phyloP scores from a whole-genome alignment of 2,329 filamentous ascomycete species.

The Xylariaceae sp. region DNA sequence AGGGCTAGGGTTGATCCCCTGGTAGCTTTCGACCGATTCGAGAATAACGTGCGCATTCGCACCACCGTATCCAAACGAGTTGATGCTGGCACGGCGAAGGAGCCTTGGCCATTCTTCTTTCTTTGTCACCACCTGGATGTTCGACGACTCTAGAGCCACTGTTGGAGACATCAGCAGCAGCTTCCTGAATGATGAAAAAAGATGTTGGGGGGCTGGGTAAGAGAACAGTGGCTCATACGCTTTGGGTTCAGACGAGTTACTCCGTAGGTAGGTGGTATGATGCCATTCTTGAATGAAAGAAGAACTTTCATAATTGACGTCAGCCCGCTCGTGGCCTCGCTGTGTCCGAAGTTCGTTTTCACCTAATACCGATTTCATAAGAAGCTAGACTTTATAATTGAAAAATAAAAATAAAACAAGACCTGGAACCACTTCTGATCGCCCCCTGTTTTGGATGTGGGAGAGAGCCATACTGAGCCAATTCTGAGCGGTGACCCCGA shows the following conservation, averaged over 20 bases:
- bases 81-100: conserved; percentile 1
- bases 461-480: no score
- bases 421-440: no score
- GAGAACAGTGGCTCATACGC: neutral
- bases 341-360: conserved; percentile 32
- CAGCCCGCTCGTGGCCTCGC: conserved; percentile 29
- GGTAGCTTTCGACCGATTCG: neutral
- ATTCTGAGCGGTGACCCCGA: no score
- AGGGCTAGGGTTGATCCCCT: no score
- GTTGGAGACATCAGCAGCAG: neutral
- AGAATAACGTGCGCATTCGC: conserved; percentile 8
- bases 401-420: no score
- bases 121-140: neutral
- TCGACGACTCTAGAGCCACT: neutral
- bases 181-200: no score
- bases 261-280: conserved; percentile 24
- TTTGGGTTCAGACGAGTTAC: conserved; percentile 28
- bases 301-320: conserved; percentile 30
- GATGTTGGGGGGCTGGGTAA: no score
- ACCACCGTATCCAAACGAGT: conserved; percentile 12
- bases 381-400: no score
- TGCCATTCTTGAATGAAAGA: conserved; percentile 18
- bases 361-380: no score
- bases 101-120: neutral
- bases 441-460: no score